A percentile compares a stretch with the other conserved stretches of the same genome.
These are phyloP conservation scores for Phymatotrichopsis omnivora DNA, from an alignment of 2,329 filamentous ascomycete species.

Conservation along the genomic window DNA sequence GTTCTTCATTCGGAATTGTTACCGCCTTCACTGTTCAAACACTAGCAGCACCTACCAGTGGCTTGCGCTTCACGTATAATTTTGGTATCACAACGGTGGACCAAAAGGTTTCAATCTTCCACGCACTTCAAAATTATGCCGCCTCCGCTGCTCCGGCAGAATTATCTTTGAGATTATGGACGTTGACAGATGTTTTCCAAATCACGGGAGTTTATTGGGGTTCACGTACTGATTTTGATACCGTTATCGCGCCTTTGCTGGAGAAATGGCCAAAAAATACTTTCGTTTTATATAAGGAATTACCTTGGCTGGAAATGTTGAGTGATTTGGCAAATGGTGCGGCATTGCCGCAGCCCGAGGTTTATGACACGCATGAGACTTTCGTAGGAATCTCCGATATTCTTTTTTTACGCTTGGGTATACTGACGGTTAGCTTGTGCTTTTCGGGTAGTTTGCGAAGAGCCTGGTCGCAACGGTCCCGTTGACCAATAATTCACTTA, in stretches of 20 bases:
- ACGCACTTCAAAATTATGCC: constrained; percentile 25
- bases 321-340: constrained; percentile 17
- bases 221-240: constrained; percentile 27
- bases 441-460: constrained; percentile 33
- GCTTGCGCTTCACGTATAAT: constrained; percentile 50
- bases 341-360: constrained; percentile 11
- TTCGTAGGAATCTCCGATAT: constrained; percentile 28
- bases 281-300: constrained; percentile 14
- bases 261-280: constrained; percentile 26
- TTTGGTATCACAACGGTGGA: constrained; percentile 41
- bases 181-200: constrained; percentile 27
- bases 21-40: constrained; percentile 50
- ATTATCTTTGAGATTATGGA: constrained; percentile 32
- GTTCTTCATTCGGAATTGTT: constrained; percentile 47
- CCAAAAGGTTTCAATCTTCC: constrained; percentile 21
- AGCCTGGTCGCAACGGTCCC: constrained; percentile 32
- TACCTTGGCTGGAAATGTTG: constrained; percentile 25
- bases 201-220: constrained; percentile 36
- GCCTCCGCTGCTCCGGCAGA: constrained; percentile 26
- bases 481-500: constrained; percentile 13
- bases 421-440: not conserved
- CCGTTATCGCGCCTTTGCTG: constrained; percentile 31
- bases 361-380: constrained; percentile 20
- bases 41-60: constrained; percentile 45
- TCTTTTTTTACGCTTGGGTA: no score